These are phyloP conservation scores for Diplodia mutila DNA, from an alignment of 2,329 filamentous ascomycete species.

Conservation along the genomic window DNA sequence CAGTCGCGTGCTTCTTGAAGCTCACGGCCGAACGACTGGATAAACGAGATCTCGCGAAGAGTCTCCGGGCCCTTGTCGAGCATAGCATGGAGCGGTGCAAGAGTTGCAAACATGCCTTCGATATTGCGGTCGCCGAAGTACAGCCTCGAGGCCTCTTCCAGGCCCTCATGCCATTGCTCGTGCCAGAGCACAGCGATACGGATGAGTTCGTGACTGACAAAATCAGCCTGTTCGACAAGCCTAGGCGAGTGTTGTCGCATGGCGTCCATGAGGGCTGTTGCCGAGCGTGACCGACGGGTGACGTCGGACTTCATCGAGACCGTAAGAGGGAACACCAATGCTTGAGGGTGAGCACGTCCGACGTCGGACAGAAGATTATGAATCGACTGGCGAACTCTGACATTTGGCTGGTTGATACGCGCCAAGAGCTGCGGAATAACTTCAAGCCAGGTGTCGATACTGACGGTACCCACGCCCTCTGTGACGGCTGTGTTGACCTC, in stretches of 20 bases:
- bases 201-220: constrained; percentile 95
- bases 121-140: constrained; percentile 99
- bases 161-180: constrained; percentile 96
- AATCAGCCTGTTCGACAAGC: constrained; percentile 91
- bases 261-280: constrained; percentile 93
- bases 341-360: constrained; percentile 91
- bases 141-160: constrained; percentile 93
- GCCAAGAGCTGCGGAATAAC: constrained; percentile 98
- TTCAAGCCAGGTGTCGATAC: constrained; percentile 97
- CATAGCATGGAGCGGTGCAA: constrained; percentile 88
- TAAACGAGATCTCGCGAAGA: constrained; percentile 92
- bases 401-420: constrained; percentile 93
- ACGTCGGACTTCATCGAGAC: constrained; percentile 98
- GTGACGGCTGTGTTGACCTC: constrained; percentile 89
- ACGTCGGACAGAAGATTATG: constrained; percentile 92
- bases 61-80: constrained; percentile 91
- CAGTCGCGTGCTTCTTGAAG: constrained; percentile 93
- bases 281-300: constrained; percentile 81
- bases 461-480: constrained; percentile 88
- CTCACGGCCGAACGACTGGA: constrained; percentile 94
- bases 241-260: constrained; percentile 94
- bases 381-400: constrained; percentile 83
- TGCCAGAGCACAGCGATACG: constrained; percentile 97
- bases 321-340: constrained; percentile 93
- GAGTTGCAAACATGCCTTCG: constrained; percentile 91